Evolutionary conservation across 805 yeast genomes (phyloP), one percentile per base, ranked within the genome.

Genomic region (Millerozyma miso): DNA sequence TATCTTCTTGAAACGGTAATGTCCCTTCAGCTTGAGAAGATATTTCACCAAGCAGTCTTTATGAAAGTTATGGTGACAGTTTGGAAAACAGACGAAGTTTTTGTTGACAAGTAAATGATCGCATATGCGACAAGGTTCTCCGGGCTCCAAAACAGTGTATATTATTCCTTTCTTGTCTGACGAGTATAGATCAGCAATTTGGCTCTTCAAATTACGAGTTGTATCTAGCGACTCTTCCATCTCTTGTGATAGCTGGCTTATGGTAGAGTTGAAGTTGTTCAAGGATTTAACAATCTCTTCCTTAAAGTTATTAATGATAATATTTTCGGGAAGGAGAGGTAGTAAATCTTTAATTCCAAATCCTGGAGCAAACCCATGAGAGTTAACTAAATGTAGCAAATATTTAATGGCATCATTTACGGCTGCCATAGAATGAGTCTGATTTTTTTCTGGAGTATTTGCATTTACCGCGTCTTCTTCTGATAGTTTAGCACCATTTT

Each of bases 11-110:
- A 83, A 72, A 33, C 79, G 73, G 57, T 82, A 83, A 50, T 88
- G 88, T 35, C 70, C 67, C 46, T 80, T 81, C 23, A 84, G 80
- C 31, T 71, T 69, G 40, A 83, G 56, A 29, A 85, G 77, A 32
- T 67, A 67, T 43, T 77, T 75, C 4, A 85, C 77, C n/a, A 88
- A 61, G 65, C 99, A 93, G 58, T 89, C 96, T 40, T 81, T 82
- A 58, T 93, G 98, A 64, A 87, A 85, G 4, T 87, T 79, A 59
- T 93, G 99, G 43, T 78, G 84, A 58, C 99, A 93, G 44, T 67
- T 69, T 0, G 97, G 97, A 56, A 88, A 93, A 4, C 82, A 79
- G 41, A 83, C 74, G 52, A 89, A 89, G 56, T 80, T 85, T 44
- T 88, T 76, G 3, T 82, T 77, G 2, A 88, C 74, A 36, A 91